Evolutionary conservation across 805 yeast genomes (phyloP), one percentile per base, ranked within the genome.

Genomic region (Teunomyces gatunensis): DNA sequence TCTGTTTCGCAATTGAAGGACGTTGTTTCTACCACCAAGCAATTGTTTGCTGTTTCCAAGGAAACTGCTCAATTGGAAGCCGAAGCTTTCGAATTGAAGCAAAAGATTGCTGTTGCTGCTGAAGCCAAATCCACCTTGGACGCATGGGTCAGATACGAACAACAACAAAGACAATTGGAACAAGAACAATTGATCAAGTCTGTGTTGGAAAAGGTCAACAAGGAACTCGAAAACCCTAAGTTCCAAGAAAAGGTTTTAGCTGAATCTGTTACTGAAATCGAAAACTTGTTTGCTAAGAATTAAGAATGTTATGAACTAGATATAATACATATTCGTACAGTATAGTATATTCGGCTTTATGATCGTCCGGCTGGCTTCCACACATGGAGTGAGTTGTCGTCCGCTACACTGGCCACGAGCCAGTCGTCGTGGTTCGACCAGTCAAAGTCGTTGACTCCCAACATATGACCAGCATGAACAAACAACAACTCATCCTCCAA

Each of bases 91-190:
- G 96, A 88, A 77, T 82, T 89, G 70, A 87, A 90, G 79, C 99
- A 94, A 80, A 74, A 84, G 67, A 90, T 89, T 57, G 90, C 84
- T 54, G 81, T 90, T 58, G 92, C 96, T 49, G 61, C 77, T 54
- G 96, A 90, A 79, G 98, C 98, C 65, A 90, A 87, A 78, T 76
- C 94, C 49, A 96, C 92, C 52, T 83, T 94, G 68, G 99, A 94
- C 76, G 89, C 98, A 12, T 94, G 99, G 99, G 97, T 91, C 62
- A 89, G 98, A 83, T 88, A 87, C 74, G 99, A 94, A 80, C 86
- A 89, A 59, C 90, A 89, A 69, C 94, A 91, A 59, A 92, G 97
- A 79, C 96, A 89, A 79, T 75, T 83, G 67, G 96, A 94, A 80
- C 99, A 94, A 80, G 81, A 84, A 73, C 96, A 89, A 73, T 84